These are phyloP conservation scores for Apiospora sp. DNA, from an alignment of 2,329 filamentous ascomycete genomes.

Conservation along the genomic window DNA sequence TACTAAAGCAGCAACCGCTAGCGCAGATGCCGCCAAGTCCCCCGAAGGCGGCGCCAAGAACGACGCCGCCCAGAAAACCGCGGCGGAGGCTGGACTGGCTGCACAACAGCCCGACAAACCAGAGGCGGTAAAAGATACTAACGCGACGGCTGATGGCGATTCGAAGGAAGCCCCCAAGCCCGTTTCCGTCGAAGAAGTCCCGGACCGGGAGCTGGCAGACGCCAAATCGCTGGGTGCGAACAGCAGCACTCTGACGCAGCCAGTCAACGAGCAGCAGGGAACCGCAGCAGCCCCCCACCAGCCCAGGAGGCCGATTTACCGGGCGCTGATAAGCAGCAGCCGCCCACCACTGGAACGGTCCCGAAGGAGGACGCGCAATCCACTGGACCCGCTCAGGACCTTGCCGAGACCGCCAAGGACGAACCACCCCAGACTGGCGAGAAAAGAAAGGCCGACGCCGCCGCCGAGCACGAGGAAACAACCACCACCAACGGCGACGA, in stretches of 20 bases:
- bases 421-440: conserved; percentile 31
- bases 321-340: conserved; percentile 2
- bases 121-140: conserved; percentile 29
- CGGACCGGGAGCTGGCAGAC: conserved; percentile 36
- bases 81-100: background rate
- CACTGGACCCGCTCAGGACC: conserved; percentile 15
- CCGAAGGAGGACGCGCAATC: conserved; percentile 4
- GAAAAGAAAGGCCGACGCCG: conserved; percentile 40
- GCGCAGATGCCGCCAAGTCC: conserved; percentile 12
- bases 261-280: background rate
- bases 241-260: conserved; percentile 22
- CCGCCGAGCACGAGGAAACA: conserved; percentile 23
- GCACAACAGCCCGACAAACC: background rate
- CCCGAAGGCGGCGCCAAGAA: background rate
- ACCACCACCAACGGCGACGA: conserved; percentile 29
- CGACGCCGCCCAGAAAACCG: background rate
- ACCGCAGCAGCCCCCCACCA: background rate
- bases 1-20: conserved; percentile 12
- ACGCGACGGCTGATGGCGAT: conserved; percentile 29
- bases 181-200: conserved; percentile 40
- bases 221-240: conserved; percentile 30
- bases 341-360: background rate
- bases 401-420: conserved; percentile 31
- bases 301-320: conserved; percentile 16
- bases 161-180: conserved; percentile 38